Conservation (phyloP, 805 yeast species). For the Lipomyces sp. region DNA sequence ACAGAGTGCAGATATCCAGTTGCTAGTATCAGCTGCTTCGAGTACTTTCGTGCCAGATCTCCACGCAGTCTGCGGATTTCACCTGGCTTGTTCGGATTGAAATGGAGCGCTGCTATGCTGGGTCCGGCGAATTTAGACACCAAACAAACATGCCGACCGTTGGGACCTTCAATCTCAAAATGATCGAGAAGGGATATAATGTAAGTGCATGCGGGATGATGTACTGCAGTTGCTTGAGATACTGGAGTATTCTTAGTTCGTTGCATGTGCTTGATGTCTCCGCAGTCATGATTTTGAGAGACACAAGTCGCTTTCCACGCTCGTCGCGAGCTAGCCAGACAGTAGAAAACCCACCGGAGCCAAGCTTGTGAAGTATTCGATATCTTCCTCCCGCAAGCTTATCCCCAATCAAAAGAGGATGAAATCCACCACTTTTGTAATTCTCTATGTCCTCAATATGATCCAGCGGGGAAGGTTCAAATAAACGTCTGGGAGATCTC, state of each 20-base stretch:
- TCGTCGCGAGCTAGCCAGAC: constrained; percentile 5
- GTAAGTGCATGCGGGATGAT: background rate
- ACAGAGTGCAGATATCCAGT: background rate
- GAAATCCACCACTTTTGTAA: background rate
- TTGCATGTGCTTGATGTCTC: background rate
- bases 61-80: constrained; percentile 6
- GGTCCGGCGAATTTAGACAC: constrained; percentile 2
- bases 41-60: background rate
- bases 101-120: background rate
- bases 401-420: constrained; percentile 7
- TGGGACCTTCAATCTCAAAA: constrained; percentile 4
- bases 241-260: constrained; percentile 3
- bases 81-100: background rate
- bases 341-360: constrained; percentile 6
- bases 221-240: constrained; percentile 2
- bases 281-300: constrained; percentile 2
- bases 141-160: background rate
- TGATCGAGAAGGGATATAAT: constrained; percentile 3
- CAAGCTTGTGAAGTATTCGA: constrained; percentile 5
- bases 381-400: constrained; percentile 1
- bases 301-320: background rate
- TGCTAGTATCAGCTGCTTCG: constrained; percentile 1
- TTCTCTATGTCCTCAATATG: constrained; percentile 2
- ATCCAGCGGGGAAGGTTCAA: background rate
- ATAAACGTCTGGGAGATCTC: background rate